These are phyloP conservation scores for Themeda triandra DNA, from an alignment of 176 grass and related monocot genomes.

Conservation along the genomic window DNA sequence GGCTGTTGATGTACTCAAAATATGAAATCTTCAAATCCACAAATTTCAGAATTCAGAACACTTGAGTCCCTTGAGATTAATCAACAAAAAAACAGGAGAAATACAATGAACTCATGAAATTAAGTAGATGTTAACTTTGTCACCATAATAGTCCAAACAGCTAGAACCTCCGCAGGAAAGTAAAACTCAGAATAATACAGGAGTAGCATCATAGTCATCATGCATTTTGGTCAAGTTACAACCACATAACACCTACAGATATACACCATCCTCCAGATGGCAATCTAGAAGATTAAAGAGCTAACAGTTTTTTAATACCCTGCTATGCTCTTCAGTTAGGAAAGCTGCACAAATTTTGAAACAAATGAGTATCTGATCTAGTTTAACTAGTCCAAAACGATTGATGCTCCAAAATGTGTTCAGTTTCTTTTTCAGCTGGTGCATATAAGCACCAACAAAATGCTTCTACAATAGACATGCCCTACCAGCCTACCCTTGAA, in stretches of 20 bases:
- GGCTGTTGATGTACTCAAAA: background rate
- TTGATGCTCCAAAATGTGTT: background rate
- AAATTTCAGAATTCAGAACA: background rate
- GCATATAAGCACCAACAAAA: background rate
- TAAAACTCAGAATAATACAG: background rate
- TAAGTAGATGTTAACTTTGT: background rate
- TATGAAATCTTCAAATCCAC: background rate
- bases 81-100: background rate
- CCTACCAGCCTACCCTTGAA: background rate
- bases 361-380: background rate
- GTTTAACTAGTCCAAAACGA: background rate
- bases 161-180: background rate
- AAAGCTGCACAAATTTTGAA: slow-evolving; percentile 7
- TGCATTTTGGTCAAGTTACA: background rate
- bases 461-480: background rate
- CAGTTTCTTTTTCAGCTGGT: background rate
- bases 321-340: background rate
- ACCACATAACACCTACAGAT: background rate
- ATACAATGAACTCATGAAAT: background rate
- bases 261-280: background rate
- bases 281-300: background rate
- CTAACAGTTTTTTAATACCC: background rate
- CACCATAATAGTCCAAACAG: background rate
- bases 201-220: background rate
- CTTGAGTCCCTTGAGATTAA: background rate